phyloP scores from a whole-genome alignment of 2,329 filamentous ascomycete species.

The Coniosporium tulheliwenetii region DNA sequence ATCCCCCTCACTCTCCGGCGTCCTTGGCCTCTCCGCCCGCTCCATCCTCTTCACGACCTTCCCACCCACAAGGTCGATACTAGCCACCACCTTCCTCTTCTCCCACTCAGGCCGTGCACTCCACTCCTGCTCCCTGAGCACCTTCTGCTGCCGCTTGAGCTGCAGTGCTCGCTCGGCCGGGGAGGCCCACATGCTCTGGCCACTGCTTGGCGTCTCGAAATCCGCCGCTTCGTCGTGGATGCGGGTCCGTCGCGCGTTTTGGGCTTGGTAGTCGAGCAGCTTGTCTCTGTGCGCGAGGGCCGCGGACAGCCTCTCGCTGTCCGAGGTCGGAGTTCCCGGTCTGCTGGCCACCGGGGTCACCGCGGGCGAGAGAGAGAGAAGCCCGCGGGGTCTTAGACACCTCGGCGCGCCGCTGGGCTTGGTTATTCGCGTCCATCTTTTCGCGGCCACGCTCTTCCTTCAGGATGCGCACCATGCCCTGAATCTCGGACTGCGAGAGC shows the following conservation, averaged over 20 bases:
- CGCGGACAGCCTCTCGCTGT: slow-evolving; percentile 45
- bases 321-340: slow-evolving; percentile 14
- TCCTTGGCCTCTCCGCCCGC: slow-evolving; percentile 38
- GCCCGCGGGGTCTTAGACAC: slow-evolving; percentile 44
- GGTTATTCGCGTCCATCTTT: slow-evolving; percentile 68
- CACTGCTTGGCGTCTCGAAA: slow-evolving; percentile 45
- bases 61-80: slow-evolving; percentile 64
- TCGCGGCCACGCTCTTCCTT: slow-evolving; percentile 76
- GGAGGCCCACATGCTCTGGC: slow-evolving; percentile 66
- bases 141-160: slow-evolving; percentile 71
- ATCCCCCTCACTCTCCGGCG: slow-evolving; percentile 34
- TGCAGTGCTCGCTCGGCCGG: slow-evolving; percentile 71
- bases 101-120: slow-evolving; percentile 75
- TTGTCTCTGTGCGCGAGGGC: slow-evolving; percentile 69
- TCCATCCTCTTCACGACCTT: slow-evolving; percentile 62
- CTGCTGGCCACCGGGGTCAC: slow-evolving; percentile 18
- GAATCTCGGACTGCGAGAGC: slow-evolving; percentile 56
- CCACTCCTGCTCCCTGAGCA: slow-evolving; percentile 76
- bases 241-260: slow-evolving; percentile 71
- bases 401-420: slow-evolving; percentile 49
- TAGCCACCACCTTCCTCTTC: slow-evolving; percentile 70
- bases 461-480: slow-evolving; percentile 72
- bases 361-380: slow-evolving; percentile 33
- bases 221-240: slow-evolving; percentile 76
- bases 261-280: slow-evolving; percentile 66